Base-by-base conservation (phyloP, 2,329 filamentous ascomycete genomes). In the Hymenotorrendiella dingleyae region DNA sequence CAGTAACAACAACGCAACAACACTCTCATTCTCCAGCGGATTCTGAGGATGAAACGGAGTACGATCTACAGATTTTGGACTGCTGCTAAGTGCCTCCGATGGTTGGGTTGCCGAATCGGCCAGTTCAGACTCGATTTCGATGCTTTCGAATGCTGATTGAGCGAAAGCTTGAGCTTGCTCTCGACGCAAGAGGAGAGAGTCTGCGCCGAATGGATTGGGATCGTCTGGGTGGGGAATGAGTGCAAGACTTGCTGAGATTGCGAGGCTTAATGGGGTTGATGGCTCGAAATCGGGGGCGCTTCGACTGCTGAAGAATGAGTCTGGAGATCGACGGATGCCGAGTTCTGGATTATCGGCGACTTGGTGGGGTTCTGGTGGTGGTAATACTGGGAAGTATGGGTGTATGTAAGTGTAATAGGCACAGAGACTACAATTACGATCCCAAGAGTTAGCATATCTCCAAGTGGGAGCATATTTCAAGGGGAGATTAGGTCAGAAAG, bases 331-430 rank as follows among this genome's bases (percentile, higher is more conserved):
- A 10, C 47, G 65, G 57, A 21, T 54, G 21, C 55, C 53, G 21
- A 46, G 14, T 32, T 54, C 49, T 7, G 42, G 40, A 16, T 52
- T 53, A 17, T 58, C 55, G 10, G 49, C 35, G 6, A 54, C 46
- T 42, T 55, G 53, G 38, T 53, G 39, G 6, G 47, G 24, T 21
- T 48, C 46, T 5, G 70, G 69, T 2, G 71, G 61, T 10, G 71
- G 71, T 2, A 74, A 54, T 26, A 74, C 70, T 3, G 71, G 71
- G 14, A 74, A 67, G 45, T 65, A 74, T 1, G 69, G 65, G 46
- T 74, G 71, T 42, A 74, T 69, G 63, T 67, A 74, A 42, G 69
- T 64, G 47, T 74, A 74, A 53, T 74, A 74, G 4, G 69, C 71
- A 44, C 71, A 67, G 16, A 73, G 58, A 40, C 67, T 69, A 30